These are phyloP conservation scores for Kodamaea kaohsiungensis DNA, from an alignment of 805 yeast genomes.

Conservation along the genomic window DNA sequence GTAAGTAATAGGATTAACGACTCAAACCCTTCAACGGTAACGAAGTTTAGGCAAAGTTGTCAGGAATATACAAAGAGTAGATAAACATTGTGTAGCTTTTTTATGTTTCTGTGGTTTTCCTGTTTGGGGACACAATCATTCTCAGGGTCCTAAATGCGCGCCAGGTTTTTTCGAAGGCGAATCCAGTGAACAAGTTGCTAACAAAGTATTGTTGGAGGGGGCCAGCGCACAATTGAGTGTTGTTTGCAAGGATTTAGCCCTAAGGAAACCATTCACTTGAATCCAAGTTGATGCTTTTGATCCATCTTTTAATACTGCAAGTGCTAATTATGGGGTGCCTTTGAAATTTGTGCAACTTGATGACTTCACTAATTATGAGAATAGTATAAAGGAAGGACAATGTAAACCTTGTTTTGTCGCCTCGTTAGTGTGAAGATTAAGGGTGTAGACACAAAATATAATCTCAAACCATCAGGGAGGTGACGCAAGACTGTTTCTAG, in stretches of 20 bases:
- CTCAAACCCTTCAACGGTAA: neutral
- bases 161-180: neutral
- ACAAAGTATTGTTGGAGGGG: neutral
- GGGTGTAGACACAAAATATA: neutral
- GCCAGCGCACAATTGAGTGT: neutral
- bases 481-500: too few species aligned
- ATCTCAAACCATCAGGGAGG: too few species aligned
- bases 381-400: neutral
- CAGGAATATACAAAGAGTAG: neutral
- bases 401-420: neutral
- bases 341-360: neutral
- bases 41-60: neutral
- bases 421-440: neutral
- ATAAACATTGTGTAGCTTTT: neutral
- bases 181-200: neutral
- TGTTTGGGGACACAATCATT: neutral
- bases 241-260: neutral
- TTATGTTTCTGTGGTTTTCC: slow-evolving; percentile 1
- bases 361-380: neutral
- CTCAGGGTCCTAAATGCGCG: neutral
- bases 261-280: neutral
- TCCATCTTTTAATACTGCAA: neutral
- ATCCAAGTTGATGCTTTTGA: neutral
- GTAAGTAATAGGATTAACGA: neutral
- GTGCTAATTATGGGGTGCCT: neutral